A percentile compares a stretch with the other conserved stretches of the same genome.
These are phyloP conservation scores for Tricholoma furcatifolium DNA, from an alignment of 768 basidiomycete species.

Conservation along the genomic window DNA sequence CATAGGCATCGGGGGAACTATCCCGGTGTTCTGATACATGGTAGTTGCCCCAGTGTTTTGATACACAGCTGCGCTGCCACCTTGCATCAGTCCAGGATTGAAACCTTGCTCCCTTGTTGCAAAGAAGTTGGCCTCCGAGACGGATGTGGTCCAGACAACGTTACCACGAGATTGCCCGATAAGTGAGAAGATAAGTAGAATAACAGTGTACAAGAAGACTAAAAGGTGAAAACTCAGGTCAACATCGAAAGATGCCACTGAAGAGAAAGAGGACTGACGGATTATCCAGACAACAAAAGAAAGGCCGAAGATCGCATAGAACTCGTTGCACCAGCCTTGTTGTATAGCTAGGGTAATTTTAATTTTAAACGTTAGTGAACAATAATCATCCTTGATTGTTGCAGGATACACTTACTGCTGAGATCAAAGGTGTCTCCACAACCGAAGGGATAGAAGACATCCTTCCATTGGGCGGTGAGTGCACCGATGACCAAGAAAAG, in stretches of 20 bases:
- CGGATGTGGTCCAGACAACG: constrained; percentile 10
- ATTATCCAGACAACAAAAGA: constrained; percentile 15
- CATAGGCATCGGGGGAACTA: background rate
- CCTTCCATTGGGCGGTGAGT: constrained; percentile 8
- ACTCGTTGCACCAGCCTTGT: constrained; percentile 13
- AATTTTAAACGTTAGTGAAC: too few species aligned
- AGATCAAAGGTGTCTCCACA: constrained; percentile 4
- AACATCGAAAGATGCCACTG: background rate
- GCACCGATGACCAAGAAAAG: constrained; percentile 13
- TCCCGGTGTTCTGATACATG: background rate
- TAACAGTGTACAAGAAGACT: constrained; percentile 15
- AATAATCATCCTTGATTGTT: too few species aligned
- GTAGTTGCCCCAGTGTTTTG: background rate
- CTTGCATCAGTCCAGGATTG: background rate
- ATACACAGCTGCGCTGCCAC: background rate
- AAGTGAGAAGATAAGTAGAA: constrained; percentile 8
- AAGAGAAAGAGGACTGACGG: constrained; percentile 3
- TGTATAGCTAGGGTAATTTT: background rate
- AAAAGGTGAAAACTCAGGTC: background rate
- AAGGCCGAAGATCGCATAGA: constrained; percentile 11
- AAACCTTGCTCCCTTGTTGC: too few species aligned
- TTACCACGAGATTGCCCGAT: constrained; percentile 13
- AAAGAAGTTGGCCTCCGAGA: constrained; percentile 11
- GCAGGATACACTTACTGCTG: background rate
- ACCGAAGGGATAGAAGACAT: constrained; percentile 9